Evolutionary conservation across 306 rosid species (phyloP), one percentile per base, ranked within the genome.

Genomic region (Lathyrus oleraceus): DNA sequence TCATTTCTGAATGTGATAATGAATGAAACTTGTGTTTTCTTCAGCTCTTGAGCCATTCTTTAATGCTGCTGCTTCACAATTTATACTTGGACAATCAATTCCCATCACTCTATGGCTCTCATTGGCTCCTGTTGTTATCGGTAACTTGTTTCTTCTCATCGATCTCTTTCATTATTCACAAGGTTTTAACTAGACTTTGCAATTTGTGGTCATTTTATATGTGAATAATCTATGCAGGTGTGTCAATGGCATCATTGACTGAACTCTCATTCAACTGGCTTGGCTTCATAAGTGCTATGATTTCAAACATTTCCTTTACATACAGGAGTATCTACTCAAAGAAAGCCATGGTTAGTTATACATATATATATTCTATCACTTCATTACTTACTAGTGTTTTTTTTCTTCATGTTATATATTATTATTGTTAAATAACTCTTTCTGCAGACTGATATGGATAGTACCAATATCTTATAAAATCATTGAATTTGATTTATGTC

Each of bases 1-100:
- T 30, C 15, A 3, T 39, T 39, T 21, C 61, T 59, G 8, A 74
- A 68, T 20, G 40, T 70, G 66, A 51, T 38, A 17, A 49, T 43
- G 15, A 47, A 47, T 21, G 3, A 53, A 70, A 52, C 19, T 69
- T 30, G 9, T 78, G 79, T 70, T 28, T 11, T 53, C 47, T 53
- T 68, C 89, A 93, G 97, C 98, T 44, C 83, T 93, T 60, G 98
- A 93, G 81, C 98, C 97, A 32, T 93, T 93, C 89, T 93, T 90
- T 79, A 93, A 88, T 62, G 98, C 98, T 45, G 79, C 97, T 66
- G 96, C 98, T 57, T 93, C 98, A 32, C 98, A 93, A 79, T 93
- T 93, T 78, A 70, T 93, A 76, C 81, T 93, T 76, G 97, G 97
- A 39, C 97, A 93, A 10, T 73, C 84, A 64, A 90, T 90, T 19